Evolutionary conservation across 1,284 basidiomycete species (phyloP), one percentile per base, ranked within the genome.

Genomic region (Rugiboletus extremiorientalis): DNA sequence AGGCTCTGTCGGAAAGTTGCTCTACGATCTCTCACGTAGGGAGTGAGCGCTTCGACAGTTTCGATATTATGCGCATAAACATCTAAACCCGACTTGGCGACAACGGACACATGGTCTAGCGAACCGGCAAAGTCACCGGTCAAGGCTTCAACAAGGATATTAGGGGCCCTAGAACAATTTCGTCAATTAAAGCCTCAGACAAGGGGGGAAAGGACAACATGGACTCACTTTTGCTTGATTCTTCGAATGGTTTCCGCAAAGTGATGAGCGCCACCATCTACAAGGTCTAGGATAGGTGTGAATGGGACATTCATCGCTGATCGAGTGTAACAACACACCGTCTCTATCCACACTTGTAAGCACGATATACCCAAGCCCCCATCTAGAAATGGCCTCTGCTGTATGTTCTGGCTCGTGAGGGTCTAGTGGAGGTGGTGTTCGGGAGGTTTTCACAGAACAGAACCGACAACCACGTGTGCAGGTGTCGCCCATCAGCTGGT

Each of bases 21-120:
- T 38, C 96, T 84, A 27, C 95, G 88, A 73, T 99, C 97, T 34
- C 97, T 90, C 9, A 99, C 97, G 63, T 84, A 94, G 0, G 96
- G 97, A 3, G 97, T 98, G 48, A 97, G 81, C 40, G 87, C 86
- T 76, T 98, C 96, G 9, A 91, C 88, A 0, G 97, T 99, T 77
- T 99, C 97, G 52, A 99, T 79, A 72, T 99, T 99, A 76, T 99
- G 97, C 1, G 97, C 97, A 70, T 96, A 99, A 20, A 99, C 97
- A 69, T 99, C 97, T 9, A 99, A 78, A 2, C 96, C 97, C 0
- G 93, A 96, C 52, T 85, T 84, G 0, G 96, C 96, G 28, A 99
- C 92, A 6, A 85, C 66, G 3, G 86, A 83, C n/a, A 98, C 89
- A 56, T 88, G 83, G 9, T 86, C 81, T 48, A 90, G 71, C 50